A percentile compares a stretch with the other conserved stretches of the same genome.
Evolutionary conservation across 108 stramenopile species (phyloP).

Genomic region (Skeletonema grethae): DNA sequence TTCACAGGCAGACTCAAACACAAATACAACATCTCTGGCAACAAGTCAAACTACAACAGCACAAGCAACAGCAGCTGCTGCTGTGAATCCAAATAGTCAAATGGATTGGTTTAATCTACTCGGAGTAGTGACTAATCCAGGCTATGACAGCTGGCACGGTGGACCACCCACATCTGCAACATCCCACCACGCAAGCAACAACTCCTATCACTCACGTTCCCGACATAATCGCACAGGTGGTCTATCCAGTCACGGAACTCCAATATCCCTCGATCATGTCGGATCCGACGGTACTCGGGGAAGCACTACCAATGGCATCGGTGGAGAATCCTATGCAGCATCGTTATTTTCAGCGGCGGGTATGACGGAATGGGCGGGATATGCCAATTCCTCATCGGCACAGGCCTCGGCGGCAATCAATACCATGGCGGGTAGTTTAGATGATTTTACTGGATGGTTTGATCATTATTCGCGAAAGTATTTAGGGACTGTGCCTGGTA

Average conservation of each 20-base stretch:
- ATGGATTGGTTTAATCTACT: conserved; percentile 87
- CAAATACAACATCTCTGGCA: neutral
- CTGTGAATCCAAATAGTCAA: conserved; percentile 40
- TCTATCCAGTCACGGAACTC: conserved; percentile 34
- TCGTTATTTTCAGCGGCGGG: conserved; percentile 29
- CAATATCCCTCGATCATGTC: conserved; percentile 38
- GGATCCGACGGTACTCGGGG: conserved; percentile 18
- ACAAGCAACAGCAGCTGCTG: conserved; percentile 3
- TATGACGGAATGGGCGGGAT: conserved; percentile 26
- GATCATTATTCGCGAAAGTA: conserved; percentile 53
- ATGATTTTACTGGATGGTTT: conserved; percentile 48
- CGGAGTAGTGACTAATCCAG: conserved; percentile 79
- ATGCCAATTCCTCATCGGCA: conserved; percentile 20
- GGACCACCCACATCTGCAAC: conserved; percentile 3
- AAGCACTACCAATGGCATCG: neutral
- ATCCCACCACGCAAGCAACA: conserved; percentile 1
- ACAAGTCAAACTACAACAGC: conserved; percentile 6
- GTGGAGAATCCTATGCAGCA: conserved; percentile 16
- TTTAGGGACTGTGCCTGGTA: conserved; percentile 38
- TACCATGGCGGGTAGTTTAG: conserved; percentile 20
- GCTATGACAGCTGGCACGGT: conserved; percentile 28
- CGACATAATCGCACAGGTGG: conserved; percentile 8
- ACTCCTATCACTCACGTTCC: conserved; percentile 5
- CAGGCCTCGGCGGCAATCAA: conserved; percentile 18
- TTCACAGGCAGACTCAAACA: neutral